Conservation (phyloP, 176 grass and related monocot species). For the Zea luxurians region DNA sequence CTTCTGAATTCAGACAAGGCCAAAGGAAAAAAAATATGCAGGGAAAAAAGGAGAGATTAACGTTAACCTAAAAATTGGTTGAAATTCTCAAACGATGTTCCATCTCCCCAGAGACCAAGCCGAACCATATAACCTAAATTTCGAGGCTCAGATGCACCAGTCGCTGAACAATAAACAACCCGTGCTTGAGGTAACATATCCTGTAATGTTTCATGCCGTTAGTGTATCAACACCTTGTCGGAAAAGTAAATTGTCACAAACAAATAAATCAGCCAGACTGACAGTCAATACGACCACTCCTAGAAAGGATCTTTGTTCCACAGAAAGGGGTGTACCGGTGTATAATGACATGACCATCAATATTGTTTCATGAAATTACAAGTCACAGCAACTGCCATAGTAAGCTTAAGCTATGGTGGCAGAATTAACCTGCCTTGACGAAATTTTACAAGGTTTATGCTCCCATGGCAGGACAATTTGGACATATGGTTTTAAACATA, state of each 20-base stretch:
- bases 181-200: slow-evolving; percentile 72
- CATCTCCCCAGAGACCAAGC: slow-evolving; percentile 86
- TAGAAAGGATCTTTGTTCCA: slow-evolving; percentile 6
- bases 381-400: not conserved
- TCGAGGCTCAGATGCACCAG: slow-evolving; percentile 92
- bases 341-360: not conserved
- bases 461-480: not conserved
- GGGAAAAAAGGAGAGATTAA: slow-evolving; percentile 19
- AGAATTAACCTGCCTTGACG: slow-evolving; percentile 8
- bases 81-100: slow-evolving; percentile 81
- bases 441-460: slow-evolving; percentile 14
- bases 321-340: not conserved
- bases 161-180: slow-evolving; percentile 92
- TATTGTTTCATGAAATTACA: slow-evolving; percentile 7
- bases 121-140: slow-evolving; percentile 96
- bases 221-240: slow-evolving; percentile 9
- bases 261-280: slow-evolving; percentile 13
- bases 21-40: slow-evolving; percentile 10
- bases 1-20: slow-evolving; percentile 12
- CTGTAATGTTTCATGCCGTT: slow-evolving; percentile 38
- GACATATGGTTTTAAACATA: slow-evolving; percentile 12
- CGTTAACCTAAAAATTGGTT: slow-evolving; percentile 72
- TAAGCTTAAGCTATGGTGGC: not conserved
- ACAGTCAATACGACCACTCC: not conserved
- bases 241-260: not conserved